A percentile compares a stretch with the other conserved stretches of the same genome.
Evolutionary conservation across 2,329 filamentous ascomycete species (phyloP).

Genomic region (Malbranchea zuffiana): DNA sequence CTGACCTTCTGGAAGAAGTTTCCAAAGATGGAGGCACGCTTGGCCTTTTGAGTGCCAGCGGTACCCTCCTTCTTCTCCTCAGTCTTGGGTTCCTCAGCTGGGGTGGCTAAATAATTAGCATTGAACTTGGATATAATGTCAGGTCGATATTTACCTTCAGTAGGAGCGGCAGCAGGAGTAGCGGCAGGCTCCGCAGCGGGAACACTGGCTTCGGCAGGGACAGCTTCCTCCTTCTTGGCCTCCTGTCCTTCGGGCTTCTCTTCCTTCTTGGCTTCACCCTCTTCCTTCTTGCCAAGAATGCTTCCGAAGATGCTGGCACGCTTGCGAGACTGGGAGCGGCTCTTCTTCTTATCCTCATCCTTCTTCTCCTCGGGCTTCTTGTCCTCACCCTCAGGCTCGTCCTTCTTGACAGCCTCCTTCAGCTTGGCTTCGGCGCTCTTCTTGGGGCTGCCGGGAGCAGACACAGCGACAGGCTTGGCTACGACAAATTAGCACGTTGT

Average conservation of each 20-base stretch:
- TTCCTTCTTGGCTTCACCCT: slow-evolving; percentile 31
- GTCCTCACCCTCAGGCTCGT: slow-evolving; percentile 32
- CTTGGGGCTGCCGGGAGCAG: slow-evolving; percentile 19
- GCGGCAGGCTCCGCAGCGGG: slow-evolving; percentile 34
- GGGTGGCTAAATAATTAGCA: slow-evolving; percentile 22
- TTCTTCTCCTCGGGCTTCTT: slow-evolving; percentile 27
- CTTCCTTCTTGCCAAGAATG: slow-evolving; percentile 53
- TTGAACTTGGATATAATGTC: background rate
- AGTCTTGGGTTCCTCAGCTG: slow-evolving; percentile 44
- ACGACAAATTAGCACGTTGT: slow-evolving; percentile 23
- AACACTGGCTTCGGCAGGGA: slow-evolving; percentile 27
- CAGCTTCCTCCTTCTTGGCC: slow-evolving; percentile 26
- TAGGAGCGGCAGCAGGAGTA: slow-evolving; percentile 25
- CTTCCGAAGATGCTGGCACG: slow-evolving; percentile 48
- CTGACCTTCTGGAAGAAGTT: slow-evolving; percentile 61
- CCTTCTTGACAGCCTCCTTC: slow-evolving; percentile 22
- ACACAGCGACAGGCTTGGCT: slow-evolving; percentile 35
- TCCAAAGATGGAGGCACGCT: slow-evolving; percentile 77
- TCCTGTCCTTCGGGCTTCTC: slow-evolving; percentile 27
- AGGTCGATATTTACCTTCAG: slow-evolving; percentile 21
- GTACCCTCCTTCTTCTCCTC: slow-evolving; percentile 37
- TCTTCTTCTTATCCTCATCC: slow-evolving; percentile 43
- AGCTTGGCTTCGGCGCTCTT: slow-evolving; percentile 19
- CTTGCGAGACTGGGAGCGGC: slow-evolving; percentile 50
- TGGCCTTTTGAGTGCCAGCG: slow-evolving; percentile 45